phyloP scores from a whole-genome alignment of 495 filamentous ascomycete species.

The Tuber calosporum region DNA sequence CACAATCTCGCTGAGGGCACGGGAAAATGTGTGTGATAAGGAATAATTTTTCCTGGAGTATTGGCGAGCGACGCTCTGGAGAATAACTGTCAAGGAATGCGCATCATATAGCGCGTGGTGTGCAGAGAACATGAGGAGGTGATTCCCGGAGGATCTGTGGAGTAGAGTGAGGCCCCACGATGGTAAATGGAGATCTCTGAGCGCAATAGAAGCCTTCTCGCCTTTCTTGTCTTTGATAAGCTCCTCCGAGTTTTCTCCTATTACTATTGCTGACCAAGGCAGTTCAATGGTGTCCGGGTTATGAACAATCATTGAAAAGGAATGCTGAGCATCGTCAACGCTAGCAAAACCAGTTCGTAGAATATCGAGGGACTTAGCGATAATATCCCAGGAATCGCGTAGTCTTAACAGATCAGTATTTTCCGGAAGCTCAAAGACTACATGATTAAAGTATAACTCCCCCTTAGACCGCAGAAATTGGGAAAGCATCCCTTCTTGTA shows the following conservation, averaged over 20 bases:
- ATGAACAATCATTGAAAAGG: conserved; percentile 64
- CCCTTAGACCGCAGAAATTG: conserved; percentile 54
- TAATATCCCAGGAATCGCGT: conserved; percentile 52
- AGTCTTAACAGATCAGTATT: conserved; percentile 46
- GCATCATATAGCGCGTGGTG: conserved; percentile 80
- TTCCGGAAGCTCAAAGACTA: conserved; percentile 46
- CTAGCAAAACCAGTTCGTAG: conserved; percentile 63
- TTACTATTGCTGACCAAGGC: conserved; percentile 46
- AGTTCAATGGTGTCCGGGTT: conserved; percentile 33
- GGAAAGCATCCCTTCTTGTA: conserved; percentile 58
- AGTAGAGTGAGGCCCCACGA: conserved; percentile 48
- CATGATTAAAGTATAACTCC: conserved; percentile 56
- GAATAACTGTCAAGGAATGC: conserved; percentile 53
- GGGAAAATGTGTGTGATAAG: conserved; percentile 40
- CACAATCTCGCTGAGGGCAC: conserved; percentile 51
- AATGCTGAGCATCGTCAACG: conserved; percentile 51
- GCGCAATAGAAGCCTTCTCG: conserved; percentile 13
- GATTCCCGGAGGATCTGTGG: conserved; percentile 19
- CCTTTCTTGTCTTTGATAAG: conserved; percentile 25
- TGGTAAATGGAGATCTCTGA: conserved; percentile 46
- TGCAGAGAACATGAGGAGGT: conserved; percentile 49
- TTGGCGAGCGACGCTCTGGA: conserved; percentile 50
- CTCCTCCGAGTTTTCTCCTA: conserved; percentile 4
- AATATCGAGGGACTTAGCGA: conserved; percentile 55
- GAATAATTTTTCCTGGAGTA: conserved; percentile 41